phyloP scores from a whole-genome alignment of 2,329 filamentous ascomycete genomes.

The Trematosphaeria pertusa region DNA sequence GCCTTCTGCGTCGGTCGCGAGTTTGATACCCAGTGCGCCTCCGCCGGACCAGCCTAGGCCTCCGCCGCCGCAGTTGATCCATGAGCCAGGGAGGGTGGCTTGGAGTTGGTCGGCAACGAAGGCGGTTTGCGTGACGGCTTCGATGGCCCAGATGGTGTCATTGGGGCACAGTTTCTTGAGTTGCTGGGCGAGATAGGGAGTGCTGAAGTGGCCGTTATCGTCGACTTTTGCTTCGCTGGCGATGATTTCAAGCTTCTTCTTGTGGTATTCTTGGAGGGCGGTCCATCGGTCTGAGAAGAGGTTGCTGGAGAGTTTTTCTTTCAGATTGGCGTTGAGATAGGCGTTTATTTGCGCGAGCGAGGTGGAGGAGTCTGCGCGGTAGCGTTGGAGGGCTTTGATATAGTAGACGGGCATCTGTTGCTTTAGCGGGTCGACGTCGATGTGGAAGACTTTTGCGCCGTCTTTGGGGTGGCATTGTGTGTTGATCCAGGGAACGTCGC shows the following conservation, averaged over 20 bases:
- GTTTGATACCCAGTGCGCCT: slow-evolving; percentile 75
- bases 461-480: slow-evolving; percentile 69
- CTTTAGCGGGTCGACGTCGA: slow-evolving; percentile 72
- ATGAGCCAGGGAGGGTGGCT: slow-evolving; percentile 71
- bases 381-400: slow-evolving; percentile 60
- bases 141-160: slow-evolving; percentile 77
- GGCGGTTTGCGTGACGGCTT: slow-evolving; percentile 75
- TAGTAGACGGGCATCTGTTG: slow-evolving; percentile 67
- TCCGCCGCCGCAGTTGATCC: slow-evolving; percentile 82
- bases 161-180: slow-evolving; percentile 64
- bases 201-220: slow-evolving; percentile 67
- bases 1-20: slow-evolving; percentile 65
- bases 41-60: slow-evolving; percentile 84
- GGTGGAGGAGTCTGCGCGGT: slow-evolving; percentile 59
- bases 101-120: slow-evolving; percentile 76
- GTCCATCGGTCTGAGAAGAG: slow-evolving; percentile 58
- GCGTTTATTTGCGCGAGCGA: slow-evolving; percentile 73
- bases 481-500: slow-evolving; percentile 93
- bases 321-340: slow-evolving; percentile 59
- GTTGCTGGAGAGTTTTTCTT: slow-evolving; percentile 48
- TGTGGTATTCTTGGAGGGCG: slow-evolving; percentile 64
- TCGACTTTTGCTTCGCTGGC: slow-evolving; percentile 64
- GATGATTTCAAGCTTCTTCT: slow-evolving; percentile 66
- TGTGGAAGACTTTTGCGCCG: slow-evolving; percentile 66
- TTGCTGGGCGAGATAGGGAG: slow-evolving; percentile 63